Base-by-base conservation (phyloP, 805 yeast genomes). In the Blastobotrys chiropterorum region DNA sequence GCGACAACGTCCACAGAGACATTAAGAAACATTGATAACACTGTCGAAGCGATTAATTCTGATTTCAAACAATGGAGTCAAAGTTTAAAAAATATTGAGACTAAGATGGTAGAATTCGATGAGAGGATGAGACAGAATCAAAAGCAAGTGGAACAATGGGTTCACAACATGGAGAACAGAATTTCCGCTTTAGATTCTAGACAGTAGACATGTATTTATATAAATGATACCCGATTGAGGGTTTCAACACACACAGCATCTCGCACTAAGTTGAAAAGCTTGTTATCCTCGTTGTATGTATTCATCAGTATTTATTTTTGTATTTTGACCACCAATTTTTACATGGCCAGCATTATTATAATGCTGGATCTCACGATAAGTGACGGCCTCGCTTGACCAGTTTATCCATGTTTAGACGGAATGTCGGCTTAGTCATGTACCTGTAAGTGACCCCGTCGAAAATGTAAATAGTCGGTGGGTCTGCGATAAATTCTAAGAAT, bases 1-100 rank as follows among this genome's bases (percentile, higher is more conserved):
- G 53, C 61, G 4, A 53, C 53, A 11, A 30, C 44, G 2, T 44
- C 53, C 2, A 39, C 45, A 17, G 26, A 47, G n/a, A 16, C 48
- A 1, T 43, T 54, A 7, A 44, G 50, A 31, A 49, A 53, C 22
- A 43, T 49, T 7, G 56, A 51, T 19, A 42, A 49, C 17, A 57
- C 56, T 14, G 14, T 57, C 1, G 46, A 42, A 6, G 38, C 31
- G 1, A 46, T 53, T 8, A 16, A 44, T 3, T n/a, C 30, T 13
- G 56, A 55, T 13, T 7, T 54, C 8, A 26, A 44, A n/a, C 40
- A 46, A 31, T 57, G 60, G 60, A 38, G 20, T 7, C 31, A 48
- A 17, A 48, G 52, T 31, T 14, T 56, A n/a, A 48, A n/a, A 19
- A n/a, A 19, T 2, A 22, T 54, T 3, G 57, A 54, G 46, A 31